phyloP scores from a whole-genome alignment of 2,329 filamentous ascomycete genomes.

The Fusarium burgessii region DNA sequence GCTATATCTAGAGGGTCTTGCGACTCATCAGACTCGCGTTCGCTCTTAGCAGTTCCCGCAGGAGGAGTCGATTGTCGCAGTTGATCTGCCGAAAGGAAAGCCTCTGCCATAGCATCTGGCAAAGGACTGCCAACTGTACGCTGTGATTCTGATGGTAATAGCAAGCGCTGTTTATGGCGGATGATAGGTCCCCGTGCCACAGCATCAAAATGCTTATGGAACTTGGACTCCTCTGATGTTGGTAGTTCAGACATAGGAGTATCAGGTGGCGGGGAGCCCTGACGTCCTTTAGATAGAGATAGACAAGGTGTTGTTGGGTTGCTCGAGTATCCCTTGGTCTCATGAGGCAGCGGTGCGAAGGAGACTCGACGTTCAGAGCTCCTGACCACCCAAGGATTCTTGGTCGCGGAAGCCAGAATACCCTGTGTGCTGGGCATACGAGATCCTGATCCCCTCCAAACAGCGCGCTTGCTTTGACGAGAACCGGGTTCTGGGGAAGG shows the following conservation, averaged over 20 bases:
- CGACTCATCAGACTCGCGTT: slow-evolving; percentile 33
- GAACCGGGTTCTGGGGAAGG: slow-evolving; percentile 58
- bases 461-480: slow-evolving; percentile 24
- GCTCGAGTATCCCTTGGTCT: slow-evolving; percentile 28
- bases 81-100: slow-evolving; percentile 43
- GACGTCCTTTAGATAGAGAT: slow-evolving; percentile 34
- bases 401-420: slow-evolving; percentile 52
- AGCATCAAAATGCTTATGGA: slow-evolving; percentile 61
- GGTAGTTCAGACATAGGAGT: slow-evolving; percentile 51
- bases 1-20: slow-evolving; percentile 53
- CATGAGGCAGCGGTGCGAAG: slow-evolving; percentile 52
- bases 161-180: slow-evolving; percentile 47
- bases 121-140: slow-evolving; percentile 40
- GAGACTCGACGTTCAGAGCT: slow-evolving; percentile 51
- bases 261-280: slow-evolving; percentile 60
- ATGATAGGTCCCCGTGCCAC: slow-evolving; percentile 53
- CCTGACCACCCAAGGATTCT: slow-evolving; percentile 50
- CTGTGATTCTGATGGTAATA: slow-evolving; percentile 60
- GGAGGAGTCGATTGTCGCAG: slow-evolving; percentile 13
- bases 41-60: slow-evolving; percentile 18
- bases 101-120: slow-evolving; percentile 44
- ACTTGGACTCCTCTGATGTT: slow-evolving; percentile 53
- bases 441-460: slow-evolving; percentile 39
- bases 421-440: slow-evolving; percentile 51
- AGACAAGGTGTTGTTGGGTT: slow-evolving; percentile 19